Evolutionary conservation across 2,329 filamentous ascomycete species (phyloP).

Genomic region (Zymoseptoria passerinii): DNA sequence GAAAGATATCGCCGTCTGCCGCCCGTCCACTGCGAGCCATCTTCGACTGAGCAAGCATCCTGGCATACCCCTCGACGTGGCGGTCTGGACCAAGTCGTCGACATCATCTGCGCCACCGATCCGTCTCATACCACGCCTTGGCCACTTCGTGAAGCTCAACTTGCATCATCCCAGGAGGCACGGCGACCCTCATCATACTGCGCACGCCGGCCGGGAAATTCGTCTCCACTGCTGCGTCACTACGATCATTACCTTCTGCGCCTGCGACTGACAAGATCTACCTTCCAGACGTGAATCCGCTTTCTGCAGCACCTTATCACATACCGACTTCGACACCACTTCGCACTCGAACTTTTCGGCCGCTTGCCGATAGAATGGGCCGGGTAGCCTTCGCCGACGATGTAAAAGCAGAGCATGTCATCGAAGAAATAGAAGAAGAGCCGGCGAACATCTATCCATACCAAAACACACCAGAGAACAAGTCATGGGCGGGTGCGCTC

Average conservation of each 20-base stretch:
- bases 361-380: constrained; percentile 47
- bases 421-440: constrained; percentile 46
- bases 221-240: neutral
- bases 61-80: neutral
- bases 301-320: neutral
- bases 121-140: constrained; percentile 5
- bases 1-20: neutral
- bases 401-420: constrained; percentile 35
- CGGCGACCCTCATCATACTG: neutral
- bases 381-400: constrained; percentile 45
- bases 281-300: neutral
- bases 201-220: neutral
- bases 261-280: neutral
- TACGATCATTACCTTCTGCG: neutral
- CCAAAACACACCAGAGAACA: constrained; percentile 67
- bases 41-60: neutral
- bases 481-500: constrained; percentile 89
- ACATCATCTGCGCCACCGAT: constrained; percentile 13
- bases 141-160: neutral
- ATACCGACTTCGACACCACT: constrained; percentile 3
- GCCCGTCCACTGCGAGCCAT: neutral
- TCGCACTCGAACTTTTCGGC: constrained; percentile 33
- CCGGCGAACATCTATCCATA: constrained; percentile 67
- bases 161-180: neutral
- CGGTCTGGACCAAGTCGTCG: constrained; percentile 5